Conservation (phyloP, 306 rosid genomes). For the Corylus heterophylla region DNA sequence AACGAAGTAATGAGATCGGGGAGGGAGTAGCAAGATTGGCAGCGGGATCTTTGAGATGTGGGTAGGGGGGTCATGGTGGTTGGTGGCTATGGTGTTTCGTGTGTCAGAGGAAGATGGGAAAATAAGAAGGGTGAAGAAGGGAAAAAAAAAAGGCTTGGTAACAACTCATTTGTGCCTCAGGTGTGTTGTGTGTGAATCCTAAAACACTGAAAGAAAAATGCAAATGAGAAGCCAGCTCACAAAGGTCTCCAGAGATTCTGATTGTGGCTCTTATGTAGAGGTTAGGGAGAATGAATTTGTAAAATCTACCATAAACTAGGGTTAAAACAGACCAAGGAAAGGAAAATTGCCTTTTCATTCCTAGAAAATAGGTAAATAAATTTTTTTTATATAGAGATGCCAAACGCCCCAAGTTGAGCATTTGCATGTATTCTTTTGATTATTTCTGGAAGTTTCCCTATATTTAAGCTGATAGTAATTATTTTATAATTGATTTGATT, state of each 20-base stretch:
- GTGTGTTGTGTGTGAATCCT: background rate
- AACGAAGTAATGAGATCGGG: background rate
- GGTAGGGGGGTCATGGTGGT: background rate
- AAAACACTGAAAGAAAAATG: background rate
- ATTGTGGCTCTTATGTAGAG: background rate
- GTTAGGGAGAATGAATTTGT: background rate
- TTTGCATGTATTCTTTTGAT: background rate
- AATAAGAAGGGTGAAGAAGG: too few species aligned
- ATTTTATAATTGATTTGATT: conserved; percentile 16
- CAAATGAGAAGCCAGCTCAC: background rate
- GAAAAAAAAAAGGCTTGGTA: background rate
- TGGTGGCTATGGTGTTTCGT: background rate
- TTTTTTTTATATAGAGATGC: background rate
- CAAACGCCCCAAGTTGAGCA: background rate
- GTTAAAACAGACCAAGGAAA: background rate
- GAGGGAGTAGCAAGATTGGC: background rate
- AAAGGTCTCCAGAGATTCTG: background rate
- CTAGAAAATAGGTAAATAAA: background rate
- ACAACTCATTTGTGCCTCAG: background rate
- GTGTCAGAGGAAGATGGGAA: background rate
- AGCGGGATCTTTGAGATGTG: background rate
- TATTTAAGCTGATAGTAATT: background rate
- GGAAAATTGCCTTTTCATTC: background rate
- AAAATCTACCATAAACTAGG: background rate
- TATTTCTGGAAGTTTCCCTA: background rate